Base-by-base conservation (phyloP, 148 eudicot genomes). In the Nyssa sinensis region DNA sequence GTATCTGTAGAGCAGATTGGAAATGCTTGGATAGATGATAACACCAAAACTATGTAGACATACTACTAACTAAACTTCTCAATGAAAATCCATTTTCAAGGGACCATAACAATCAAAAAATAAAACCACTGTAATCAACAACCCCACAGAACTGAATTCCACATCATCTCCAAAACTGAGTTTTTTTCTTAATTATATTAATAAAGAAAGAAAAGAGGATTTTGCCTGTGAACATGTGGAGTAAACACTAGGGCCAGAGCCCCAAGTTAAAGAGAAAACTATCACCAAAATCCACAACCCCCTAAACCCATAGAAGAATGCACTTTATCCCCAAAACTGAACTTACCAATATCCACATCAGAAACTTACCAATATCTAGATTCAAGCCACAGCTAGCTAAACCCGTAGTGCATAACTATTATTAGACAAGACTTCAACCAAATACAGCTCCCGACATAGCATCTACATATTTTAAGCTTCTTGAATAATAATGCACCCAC, bases 1-100 rank as follows among this genome's bases (percentile, higher is more conserved):
- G 70, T 94, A 94, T 41, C 5, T 8, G 5, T 41, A 41, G 12
- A 41, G 49, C 49, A 41, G 49, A 41, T 41, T 41, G 49, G 49
- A 14, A 41, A 41, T 41, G 12, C 3, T 41, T 41, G 12, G 49
- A 7, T 41, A 41, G 49, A 41, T 41, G 49, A 41, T 41, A 41
- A 41, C 49, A 41, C 49, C 49, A 7, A 8, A 3, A 41, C 12
- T 7, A 41, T 41, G 9, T 41, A 41, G 12, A 41, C 7, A 10
- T 3, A 41, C 13, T 11, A 14, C 11, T n/a, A n/a, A 41, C 12
- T 41, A 14, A 41, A 10, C 49, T 41, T 41, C 49, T 41, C 49
- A 41, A 11, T 14, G 12, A 41, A 41, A 14, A 41, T 11, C 12
- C 12, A 41, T 11, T 14, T 41, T 41, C 8, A 41, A 41, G 9